These are phyloP conservation scores for Striga hermonthica DNA, from an alignment of 305 asterid genomes.

Conservation along the genomic window DNA sequence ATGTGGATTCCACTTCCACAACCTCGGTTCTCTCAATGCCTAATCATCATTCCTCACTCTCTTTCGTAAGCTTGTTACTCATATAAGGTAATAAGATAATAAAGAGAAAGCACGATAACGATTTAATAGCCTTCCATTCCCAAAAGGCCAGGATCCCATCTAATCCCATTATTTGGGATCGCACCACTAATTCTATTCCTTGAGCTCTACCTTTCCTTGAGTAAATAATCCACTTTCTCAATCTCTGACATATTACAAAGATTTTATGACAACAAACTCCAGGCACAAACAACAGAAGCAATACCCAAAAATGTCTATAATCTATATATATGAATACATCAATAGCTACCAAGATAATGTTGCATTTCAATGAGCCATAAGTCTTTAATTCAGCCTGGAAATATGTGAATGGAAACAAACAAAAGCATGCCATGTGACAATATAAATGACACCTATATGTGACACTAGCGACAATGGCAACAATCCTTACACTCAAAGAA, in stretches of 20 bases:
- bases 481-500: not conserved
- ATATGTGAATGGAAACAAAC: conserved; percentile 17
- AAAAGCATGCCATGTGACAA: conserved; percentile 15
- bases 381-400: not conserved
- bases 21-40: no score
- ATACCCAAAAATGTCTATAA: conserved; percentile 15
- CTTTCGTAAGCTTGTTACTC: no score
- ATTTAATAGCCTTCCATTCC: no score
- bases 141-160: no score
- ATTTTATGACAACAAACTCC: conserved; percentile 8
- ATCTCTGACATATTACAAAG: not conserved
- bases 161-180: no score
- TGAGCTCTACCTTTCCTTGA: no score
- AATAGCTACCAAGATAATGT: not conserved
- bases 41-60: no score
- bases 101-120: no score
- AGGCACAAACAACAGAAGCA: conserved; percentile 19
- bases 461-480: conserved; percentile 7
- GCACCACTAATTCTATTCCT: no score
- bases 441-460: not conserved
- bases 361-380: not conserved
- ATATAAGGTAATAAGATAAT: no score
- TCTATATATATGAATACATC: not conserved
- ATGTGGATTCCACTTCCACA: no score
- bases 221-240: no score